Evolutionary conservation across 371 early-diverging fungal species (phyloP), one percentile per base, ranked within the genome.

Genomic region (Mucor mucedo): DNA sequence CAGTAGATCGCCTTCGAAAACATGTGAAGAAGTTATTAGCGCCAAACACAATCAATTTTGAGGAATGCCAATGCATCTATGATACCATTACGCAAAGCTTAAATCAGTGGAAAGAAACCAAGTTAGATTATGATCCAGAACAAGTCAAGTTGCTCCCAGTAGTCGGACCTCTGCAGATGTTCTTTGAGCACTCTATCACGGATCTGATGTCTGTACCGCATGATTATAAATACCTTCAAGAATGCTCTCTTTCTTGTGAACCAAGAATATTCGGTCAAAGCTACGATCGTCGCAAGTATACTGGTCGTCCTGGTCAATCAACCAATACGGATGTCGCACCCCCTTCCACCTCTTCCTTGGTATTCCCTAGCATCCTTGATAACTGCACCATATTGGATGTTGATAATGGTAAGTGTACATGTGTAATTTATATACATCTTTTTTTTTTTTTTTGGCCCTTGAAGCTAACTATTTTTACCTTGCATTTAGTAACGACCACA

Each of bases 211-310:
- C 82, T n/a, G 73, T 78, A 4, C 82, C 82, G 1, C 75, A 78
- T 40, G 76, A 78, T 47, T 72, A 68, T 61, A 78, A 78, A 38
- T 75, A 75, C 45, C 42, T 81, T 5, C 78, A 81, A 58, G 86
- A 85, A 63, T 84, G 82, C 5, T 87, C 88, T 0, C 49, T 85
- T 13, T 76, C 75, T 27, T 87, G 88, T 62, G 88, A 87, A 35
- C 85, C 85, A 2, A 75, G 77, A 38, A 70, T 85, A 8, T 80
- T 82, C 71, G 87, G 84, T 3, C 84, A 84, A 49, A 72, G 75
- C 16, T 79, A 75, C 38, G 78, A 78, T 58, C 16, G 55, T 3
- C 42, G 55, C 9, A 58, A 58, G 10, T 49, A 42, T 6, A 40
- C 40, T 45, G 44, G 52, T 10, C 58, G 40, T n/a, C 21, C 16